phyloP scores from a whole-genome alignment of 1,284 basidiomycete species.

The Rhodotorula sp. region DNA sequence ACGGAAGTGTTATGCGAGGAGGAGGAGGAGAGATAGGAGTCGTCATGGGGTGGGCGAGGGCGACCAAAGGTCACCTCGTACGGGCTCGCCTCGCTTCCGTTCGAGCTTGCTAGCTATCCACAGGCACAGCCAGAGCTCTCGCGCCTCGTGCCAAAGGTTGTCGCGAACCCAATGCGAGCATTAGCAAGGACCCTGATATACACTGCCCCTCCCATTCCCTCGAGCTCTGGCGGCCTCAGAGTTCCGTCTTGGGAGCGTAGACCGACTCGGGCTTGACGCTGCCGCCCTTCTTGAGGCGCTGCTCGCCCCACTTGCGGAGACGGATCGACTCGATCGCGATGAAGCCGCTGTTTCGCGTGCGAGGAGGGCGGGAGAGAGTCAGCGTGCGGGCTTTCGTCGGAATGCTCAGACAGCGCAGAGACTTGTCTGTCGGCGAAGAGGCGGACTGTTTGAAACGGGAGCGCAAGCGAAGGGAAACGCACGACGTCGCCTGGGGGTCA shows the following conservation, averaged over 20 bases:
- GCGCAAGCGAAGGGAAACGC: slow-evolving; percentile 1
- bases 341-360: slow-evolving; percentile 84
- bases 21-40: background rate
- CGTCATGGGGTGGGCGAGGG: too few species aligned
- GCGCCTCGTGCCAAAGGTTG: background rate
- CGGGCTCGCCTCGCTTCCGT: too few species aligned
- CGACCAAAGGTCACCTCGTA: too few species aligned
- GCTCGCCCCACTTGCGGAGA: slow-evolving; percentile 77
- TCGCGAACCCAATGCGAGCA: background rate
- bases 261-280: slow-evolving; percentile 39
- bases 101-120: too few species aligned
- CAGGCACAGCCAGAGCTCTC: too few species aligned
- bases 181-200: background rate
- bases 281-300: slow-evolving; percentile 33
- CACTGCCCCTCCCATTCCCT: too few species aligned
- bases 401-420: slow-evolving; percentile 72
- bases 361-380: slow-evolving; percentile 92
- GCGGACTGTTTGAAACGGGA: background rate
- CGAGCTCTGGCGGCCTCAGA: background rate
- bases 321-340: slow-evolving; percentile 93
- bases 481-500: slow-evolving; percentile 78
- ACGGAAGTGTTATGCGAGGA: background rate
- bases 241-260: slow-evolving; percentile 30
- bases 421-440: background rate
- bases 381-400: slow-evolving; percentile 89